Conservation (phyloP, 1,139 yeast genomes). For the Blastobotrys raffinosifermentans region DNA sequence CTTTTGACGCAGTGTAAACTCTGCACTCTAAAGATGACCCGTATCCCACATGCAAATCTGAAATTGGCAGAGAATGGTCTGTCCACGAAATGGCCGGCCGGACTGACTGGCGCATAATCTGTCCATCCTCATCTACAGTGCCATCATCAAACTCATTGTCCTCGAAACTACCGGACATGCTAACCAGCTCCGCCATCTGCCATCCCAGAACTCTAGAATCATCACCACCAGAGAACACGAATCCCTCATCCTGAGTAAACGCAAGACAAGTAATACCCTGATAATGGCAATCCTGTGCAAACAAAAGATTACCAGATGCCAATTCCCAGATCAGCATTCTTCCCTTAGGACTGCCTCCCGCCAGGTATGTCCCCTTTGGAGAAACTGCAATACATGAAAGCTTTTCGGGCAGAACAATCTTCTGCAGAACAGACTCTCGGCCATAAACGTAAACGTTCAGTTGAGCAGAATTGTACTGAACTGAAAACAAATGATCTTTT, state of each 20-base stretch:
- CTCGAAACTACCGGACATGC: conserved; percentile 32
- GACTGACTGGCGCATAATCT: conserved; percentile 7
- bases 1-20: conserved; percentile 65
- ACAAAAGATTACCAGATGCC: conserved; percentile 65
- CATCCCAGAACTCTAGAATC: conserved; percentile 80
- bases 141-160: too few species aligned
- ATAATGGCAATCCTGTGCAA: conserved; percentile 79
- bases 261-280: conserved; percentile 60
- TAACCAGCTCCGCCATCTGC: conserved; percentile 58
- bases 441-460: conserved; percentile 69
- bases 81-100: conserved; percentile 50
- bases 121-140: conserved; percentile 8
- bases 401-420: conserved; percentile 80
- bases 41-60: conserved; percentile 49
- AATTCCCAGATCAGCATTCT: conserved; percentile 81
- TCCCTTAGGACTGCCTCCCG: conserved; percentile 74
- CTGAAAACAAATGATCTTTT: conserved; percentile 50
- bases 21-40: conserved; percentile 56
- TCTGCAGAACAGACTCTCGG: conserved; percentile 77
- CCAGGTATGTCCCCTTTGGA: conserved; percentile 49
- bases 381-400: conserved; percentile 52
- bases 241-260: conserved; percentile 61
- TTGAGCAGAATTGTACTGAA: conserved; percentile 64
- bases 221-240: conserved; percentile 66
- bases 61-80: conserved; percentile 71